A percentile compares a stretch with the other conserved stretches of the same genome.
Evolutionary conservation across 2,329 filamentous ascomycete genomes (phyloP).

Genomic region (Cylindrodendrum hubeiense): DNA sequence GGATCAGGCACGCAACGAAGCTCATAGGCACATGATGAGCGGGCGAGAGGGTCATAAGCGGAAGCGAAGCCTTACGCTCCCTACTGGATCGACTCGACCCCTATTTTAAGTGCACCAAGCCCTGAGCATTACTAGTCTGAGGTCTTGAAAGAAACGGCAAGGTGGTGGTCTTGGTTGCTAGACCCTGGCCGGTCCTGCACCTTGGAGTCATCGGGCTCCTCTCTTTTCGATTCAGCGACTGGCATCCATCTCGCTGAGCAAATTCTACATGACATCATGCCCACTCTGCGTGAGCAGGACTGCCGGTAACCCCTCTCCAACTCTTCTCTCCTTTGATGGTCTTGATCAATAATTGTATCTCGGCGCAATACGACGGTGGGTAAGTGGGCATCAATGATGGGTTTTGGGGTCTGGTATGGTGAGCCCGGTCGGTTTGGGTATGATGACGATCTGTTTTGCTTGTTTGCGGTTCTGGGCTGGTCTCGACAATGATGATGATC

Average conservation of each 20-base stretch:
- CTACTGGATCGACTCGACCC: conserved; percentile 22
- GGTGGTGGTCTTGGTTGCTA: neutral
- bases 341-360: conserved; percentile 26
- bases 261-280: conserved; percentile 1
- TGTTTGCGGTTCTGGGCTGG: conserved; percentile 24
- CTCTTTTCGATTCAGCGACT: neutral
- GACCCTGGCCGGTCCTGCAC: conserved; percentile 10
- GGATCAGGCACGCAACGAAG: conserved; percentile 21
- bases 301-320: conserved; percentile 5
- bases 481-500: conserved; percentile 26
- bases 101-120: conserved; percentile 14
- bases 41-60: conserved; percentile 50
- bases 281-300: conserved; percentile 7
- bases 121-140: neutral
- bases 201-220: neutral
- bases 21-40: conserved; percentile 28
- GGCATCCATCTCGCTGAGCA: conserved; percentile 1
- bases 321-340: conserved; percentile 20
- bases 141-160: neutral
- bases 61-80: conserved; percentile 52
- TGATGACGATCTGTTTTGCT: conserved; percentile 27
- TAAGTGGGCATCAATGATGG: conserved; percentile 24
- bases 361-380: conserved; percentile 32
- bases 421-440: conserved; percentile 26
- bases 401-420: conserved; percentile 10